Evolutionary conservation across 495 filamentous ascomycete genomes (phyloP).

Genomic region (Hypoxylon lenormandii): DNA sequence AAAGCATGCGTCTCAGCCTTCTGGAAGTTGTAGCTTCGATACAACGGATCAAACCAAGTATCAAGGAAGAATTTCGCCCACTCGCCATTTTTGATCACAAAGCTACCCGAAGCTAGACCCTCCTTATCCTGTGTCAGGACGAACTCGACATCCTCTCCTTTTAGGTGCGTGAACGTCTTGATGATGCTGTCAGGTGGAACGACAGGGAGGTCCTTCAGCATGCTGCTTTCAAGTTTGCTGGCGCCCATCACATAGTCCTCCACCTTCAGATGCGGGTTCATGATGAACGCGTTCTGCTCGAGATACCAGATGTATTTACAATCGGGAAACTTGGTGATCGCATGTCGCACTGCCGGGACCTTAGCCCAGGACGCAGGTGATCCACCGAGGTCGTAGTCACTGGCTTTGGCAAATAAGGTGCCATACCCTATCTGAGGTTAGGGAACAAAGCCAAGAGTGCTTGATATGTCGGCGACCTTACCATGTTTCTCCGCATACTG

Average conservation of each 20-base stretch:
- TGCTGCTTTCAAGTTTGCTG: slow-evolving; percentile 75
- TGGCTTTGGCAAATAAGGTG: slow-evolving; percentile 79
- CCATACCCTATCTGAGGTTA: slow-evolving; percentile 74
- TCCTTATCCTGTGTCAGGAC: slow-evolving; percentile 86
- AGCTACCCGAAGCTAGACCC: slow-evolving; percentile 79
- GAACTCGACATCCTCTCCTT: slow-evolving; percentile 80
- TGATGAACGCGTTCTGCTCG: slow-evolving; percentile 84
- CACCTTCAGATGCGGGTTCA: slow-evolving; percentile 79
- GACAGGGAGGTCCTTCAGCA: slow-evolving; percentile 85
- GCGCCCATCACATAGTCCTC: slow-evolving; percentile 76
- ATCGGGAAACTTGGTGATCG: slow-evolving; percentile 80
- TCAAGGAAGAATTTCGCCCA: slow-evolving; percentile 95
- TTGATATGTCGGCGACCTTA: slow-evolving; percentile 59
- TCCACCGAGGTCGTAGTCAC: slow-evolving; percentile 79
- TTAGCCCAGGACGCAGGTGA: slow-evolving; percentile 79
- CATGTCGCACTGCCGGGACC: slow-evolving; percentile 89
- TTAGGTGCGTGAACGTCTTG: slow-evolving; percentile 87
- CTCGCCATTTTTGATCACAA: slow-evolving; percentile 82
- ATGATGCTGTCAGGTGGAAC: slow-evolving; percentile 97
- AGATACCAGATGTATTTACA: slow-evolving; percentile 86
- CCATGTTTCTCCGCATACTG: slow-evolving; percentile 91
- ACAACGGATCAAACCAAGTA: slow-evolving; percentile 95
- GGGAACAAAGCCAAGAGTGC: slow-evolving; percentile 9
- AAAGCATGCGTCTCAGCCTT: slow-evolving; percentile 93
- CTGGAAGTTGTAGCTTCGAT: slow-evolving; percentile 92